phyloP scores from a whole-genome alignment of 768 basidiomycete species.

The Lentinula sp. region DNA sequence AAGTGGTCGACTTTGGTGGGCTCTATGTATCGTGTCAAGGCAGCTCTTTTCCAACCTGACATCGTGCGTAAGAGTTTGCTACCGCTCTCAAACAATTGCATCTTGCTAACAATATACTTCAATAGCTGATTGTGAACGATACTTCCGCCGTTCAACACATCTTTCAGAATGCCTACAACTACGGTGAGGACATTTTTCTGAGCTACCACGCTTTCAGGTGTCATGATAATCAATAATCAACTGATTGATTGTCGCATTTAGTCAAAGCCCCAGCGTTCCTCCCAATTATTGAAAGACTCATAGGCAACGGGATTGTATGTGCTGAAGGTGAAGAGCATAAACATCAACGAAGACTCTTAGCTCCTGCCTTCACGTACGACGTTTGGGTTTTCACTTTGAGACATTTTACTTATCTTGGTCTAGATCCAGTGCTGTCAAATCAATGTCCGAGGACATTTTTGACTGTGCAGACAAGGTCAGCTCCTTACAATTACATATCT shows the following conservation, averaged over 20 bases:
- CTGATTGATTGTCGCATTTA: not conserved
- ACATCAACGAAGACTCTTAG: constrained; percentile 25
- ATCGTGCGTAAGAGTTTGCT: constrained; percentile 19
- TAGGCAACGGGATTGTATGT: constrained; percentile 30
- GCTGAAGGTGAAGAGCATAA: constrained; percentile 32
- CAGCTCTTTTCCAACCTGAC: constrained; percentile 29
- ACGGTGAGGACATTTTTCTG: constrained; percentile 15
- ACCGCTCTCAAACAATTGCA: not conserved
- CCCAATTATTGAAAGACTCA: constrained; percentile 24
- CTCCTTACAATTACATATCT: not conserved
- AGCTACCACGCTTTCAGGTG: not conserved
- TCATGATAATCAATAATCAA: too few relatives aligned
- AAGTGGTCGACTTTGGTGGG: constrained; percentile 26
- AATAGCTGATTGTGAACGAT: constrained; percentile 28
- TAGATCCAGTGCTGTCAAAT: constrained; percentile 26
- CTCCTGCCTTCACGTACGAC: constrained; percentile 30
- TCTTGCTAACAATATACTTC: not conserved
- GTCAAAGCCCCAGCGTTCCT: constrained; percentile 25
- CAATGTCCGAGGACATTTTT: constrained; percentile 25
- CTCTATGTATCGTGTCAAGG: constrained; percentile 29
- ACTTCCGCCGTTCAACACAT: constrained; percentile 30
- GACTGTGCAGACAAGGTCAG: constrained; percentile 24
- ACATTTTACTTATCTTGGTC: not conserved
- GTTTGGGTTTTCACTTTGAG: not conserved
- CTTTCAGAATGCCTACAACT: constrained; percentile 27